Percentiles rank a stretch among this genome's conserved stretches.
Evolutionary conservation across 495 filamentous ascomycete species (phyloP).

Genomic region (Penicillium waksmanii): DNA sequence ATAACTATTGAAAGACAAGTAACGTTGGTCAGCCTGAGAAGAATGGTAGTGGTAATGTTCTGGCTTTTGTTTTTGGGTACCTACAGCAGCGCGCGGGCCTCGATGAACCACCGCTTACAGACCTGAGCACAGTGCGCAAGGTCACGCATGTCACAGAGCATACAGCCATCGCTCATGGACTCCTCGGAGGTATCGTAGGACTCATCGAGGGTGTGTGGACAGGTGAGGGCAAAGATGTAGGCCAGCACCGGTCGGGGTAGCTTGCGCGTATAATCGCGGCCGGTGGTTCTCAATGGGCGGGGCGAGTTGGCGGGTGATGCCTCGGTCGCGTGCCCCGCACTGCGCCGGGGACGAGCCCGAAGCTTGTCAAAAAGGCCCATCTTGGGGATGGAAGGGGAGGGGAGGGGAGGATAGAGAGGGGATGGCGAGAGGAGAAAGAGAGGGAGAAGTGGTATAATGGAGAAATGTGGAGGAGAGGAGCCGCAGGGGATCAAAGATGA

Average conservation of each 20-base stretch:
- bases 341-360: slow-evolving; percentile 38
- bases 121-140: slow-evolving; percentile 77
- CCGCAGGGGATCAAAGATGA: slow-evolving; percentile 20
- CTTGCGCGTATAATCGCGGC: slow-evolving; percentile 49
- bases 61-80: not conserved
- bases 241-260: slow-evolving; percentile 68
- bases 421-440: slow-evolving; percentile 15
- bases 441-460: not conserved
- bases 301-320: slow-evolving; percentile 26
- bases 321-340: slow-evolving; percentile 36
- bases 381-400: slow-evolving; percentile 2
- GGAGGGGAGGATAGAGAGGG: slow-evolving; percentile 6
- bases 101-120: slow-evolving; percentile 71
- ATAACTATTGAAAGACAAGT: slow-evolving; percentile 46
- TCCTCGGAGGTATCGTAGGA: slow-evolving; percentile 82
- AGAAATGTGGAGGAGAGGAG: not conserved
- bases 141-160: slow-evolving; percentile 94
- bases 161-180: slow-evolving; percentile 82
- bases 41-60: too few species aligned
- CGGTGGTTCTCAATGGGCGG: slow-evolving; percentile 13
- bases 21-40: too few species aligned
- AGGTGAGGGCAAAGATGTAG: slow-evolving; percentile 78
- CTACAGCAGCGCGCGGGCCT: slow-evolving; percentile 58
- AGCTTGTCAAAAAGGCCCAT: slow-evolving; percentile 47
- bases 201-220: slow-evolving; percentile 78